Percentiles rank a stretch among this genome's conserved stretches.
Evolutionary conservation across 2,329 filamentous ascomycete genomes (phyloP).

Genomic region (Pseudomassariella vexata): DNA sequence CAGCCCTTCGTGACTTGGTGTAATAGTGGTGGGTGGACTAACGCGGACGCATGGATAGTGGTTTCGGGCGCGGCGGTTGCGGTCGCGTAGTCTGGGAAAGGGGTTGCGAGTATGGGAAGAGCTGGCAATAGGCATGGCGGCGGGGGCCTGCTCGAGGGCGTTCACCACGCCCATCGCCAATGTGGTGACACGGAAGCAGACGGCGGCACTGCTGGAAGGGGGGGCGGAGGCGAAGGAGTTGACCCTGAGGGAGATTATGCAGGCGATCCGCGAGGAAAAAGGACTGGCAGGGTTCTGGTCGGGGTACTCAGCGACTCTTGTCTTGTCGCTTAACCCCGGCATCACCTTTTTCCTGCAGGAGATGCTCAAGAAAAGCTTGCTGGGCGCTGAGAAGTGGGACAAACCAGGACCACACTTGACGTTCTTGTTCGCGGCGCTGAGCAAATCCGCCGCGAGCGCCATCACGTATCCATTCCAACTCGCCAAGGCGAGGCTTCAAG

Average conservation of each 20-base stretch:
- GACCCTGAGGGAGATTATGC: conserved; percentile 52
- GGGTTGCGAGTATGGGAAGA: conserved; percentile 62
- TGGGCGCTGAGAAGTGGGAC: conserved; percentile 38
- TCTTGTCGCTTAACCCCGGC: conserved; percentile 79
- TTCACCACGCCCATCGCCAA: conserved; percentile 78
- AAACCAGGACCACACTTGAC: conserved; percentile 22
- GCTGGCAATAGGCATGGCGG: conserved; percentile 65
- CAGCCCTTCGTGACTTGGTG: too few relatives aligned
- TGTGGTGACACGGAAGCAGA: conserved; percentile 77
- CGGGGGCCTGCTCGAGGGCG: conserved; percentile 68
- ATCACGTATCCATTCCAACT: conserved; percentile 83
- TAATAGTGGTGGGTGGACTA: too few relatives aligned
- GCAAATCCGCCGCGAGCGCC: conserved; percentile 70
- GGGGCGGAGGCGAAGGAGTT: conserved; percentile 20
- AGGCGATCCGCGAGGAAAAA: conserved; percentile 60
- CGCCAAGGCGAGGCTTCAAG: conserved; percentile 73
- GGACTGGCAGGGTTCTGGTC: conserved; percentile 78
- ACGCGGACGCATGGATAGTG: too few relatives aligned
- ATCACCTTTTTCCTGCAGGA: conserved; percentile 83
- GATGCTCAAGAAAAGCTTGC: conserved; percentile 54
- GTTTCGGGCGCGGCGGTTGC: conserved; percentile 24
- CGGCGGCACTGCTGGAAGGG: conserved; percentile 37
- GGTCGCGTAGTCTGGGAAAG: too few relatives aligned
- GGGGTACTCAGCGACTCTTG: conserved; percentile 73
- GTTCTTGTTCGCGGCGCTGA: conserved; percentile 61